These are phyloP conservation scores for Globisporangium yorkense DNA, from an alignment of 352 stramenopile species.

Conservation along the genomic window DNA sequence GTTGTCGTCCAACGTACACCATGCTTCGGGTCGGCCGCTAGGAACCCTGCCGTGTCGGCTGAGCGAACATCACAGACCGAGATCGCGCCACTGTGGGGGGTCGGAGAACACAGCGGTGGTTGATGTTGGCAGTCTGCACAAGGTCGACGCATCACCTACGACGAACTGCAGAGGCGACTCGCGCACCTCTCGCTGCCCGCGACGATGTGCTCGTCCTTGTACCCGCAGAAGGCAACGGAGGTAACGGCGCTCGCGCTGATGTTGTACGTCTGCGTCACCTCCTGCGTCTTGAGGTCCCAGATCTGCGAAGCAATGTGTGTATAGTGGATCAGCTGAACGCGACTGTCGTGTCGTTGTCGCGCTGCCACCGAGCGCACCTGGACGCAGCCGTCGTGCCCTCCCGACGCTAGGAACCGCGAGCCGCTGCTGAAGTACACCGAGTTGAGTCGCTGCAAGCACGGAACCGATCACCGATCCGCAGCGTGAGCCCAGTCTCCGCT, in stretches of 20 bases:
- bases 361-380: slow-evolving; percentile 16
- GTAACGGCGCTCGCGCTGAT: slow-evolving; percentile 58
- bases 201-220: slow-evolving; percentile 71
- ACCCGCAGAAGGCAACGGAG: slow-evolving; percentile 58
- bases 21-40: slow-evolving; percentile 40
- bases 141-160: neutral
- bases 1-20: slow-evolving; percentile 13
- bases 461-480: neutral
- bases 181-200: slow-evolving; percentile 55
- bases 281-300: slow-evolving; percentile 74
- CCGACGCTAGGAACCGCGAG: slow-evolving; percentile 60
- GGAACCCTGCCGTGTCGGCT: slow-evolving; percentile 37
- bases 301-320: slow-evolving; percentile 16
- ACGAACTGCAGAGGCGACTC: neutral
- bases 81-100: slow-evolving; percentile 40
- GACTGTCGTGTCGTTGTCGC: too few relatives aligned
- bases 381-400: slow-evolving; percentile 47
- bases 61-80: slow-evolving; percentile 59
- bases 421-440: slow-evolving; percentile 64
- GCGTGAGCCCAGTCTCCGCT: neutral
- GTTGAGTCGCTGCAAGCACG: slow-evolving; percentile 42
- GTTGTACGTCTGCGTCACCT: slow-evolving; percentile 58
- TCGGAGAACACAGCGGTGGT: neutral
- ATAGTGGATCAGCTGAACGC: neutral
- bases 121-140: neutral